phyloP scores from a whole-genome alignment of 2,329 filamentous ascomycete species.

The Curvularia sp. region DNA sequence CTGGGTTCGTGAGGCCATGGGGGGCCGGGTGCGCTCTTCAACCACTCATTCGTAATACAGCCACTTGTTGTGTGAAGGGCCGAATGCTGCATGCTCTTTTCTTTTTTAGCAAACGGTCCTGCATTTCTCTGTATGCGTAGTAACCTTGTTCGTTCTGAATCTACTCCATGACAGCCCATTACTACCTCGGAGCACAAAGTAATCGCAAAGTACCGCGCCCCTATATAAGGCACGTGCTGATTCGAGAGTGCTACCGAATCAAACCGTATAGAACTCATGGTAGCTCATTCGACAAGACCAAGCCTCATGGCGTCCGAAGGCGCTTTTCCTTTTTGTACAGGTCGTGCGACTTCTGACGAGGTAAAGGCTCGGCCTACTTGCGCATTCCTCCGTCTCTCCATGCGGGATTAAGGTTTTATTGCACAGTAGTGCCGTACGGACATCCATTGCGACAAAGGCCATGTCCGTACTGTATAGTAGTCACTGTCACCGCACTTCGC shows the following conservation, averaged over 20 bases:
- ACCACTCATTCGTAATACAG: background rate
- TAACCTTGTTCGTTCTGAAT: conserved; percentile 10
- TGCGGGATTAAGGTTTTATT: conserved; percentile 25
- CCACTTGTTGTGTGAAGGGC: conserved; percentile 2
- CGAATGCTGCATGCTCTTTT: conserved; percentile 11
- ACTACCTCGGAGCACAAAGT: conserved; percentile 7
- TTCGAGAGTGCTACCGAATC: conserved; percentile 14
- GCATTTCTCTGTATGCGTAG: conserved; percentile 10
- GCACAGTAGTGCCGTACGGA: conserved; percentile 22
- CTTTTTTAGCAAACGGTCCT: conserved; percentile 16
- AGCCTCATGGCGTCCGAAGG: conserved; percentile 24
- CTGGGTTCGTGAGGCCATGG: conserved; percentile 4
- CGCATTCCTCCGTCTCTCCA: conserved; percentile 17
- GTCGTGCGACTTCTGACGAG: conserved; percentile 30
- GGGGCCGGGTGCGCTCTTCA: conserved; percentile 4
- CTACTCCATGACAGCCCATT: conserved; percentile 15
- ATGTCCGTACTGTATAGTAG: conserved; percentile 7
- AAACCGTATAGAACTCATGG: conserved; percentile 19
- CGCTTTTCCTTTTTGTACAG: conserved; percentile 18
- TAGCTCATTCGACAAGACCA: conserved; percentile 28
- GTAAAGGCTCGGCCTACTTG: conserved; percentile 10
- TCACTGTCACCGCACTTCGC: conserved; percentile 19
- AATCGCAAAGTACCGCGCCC: conserved; percentile 8
- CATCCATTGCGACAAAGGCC: conserved; percentile 14
- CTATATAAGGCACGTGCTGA: conserved; percentile 17